phyloP scores from a whole-genome alignment of 2,329 filamentous ascomycete genomes.

The Exophiala phaeomuriformis region DNA sequence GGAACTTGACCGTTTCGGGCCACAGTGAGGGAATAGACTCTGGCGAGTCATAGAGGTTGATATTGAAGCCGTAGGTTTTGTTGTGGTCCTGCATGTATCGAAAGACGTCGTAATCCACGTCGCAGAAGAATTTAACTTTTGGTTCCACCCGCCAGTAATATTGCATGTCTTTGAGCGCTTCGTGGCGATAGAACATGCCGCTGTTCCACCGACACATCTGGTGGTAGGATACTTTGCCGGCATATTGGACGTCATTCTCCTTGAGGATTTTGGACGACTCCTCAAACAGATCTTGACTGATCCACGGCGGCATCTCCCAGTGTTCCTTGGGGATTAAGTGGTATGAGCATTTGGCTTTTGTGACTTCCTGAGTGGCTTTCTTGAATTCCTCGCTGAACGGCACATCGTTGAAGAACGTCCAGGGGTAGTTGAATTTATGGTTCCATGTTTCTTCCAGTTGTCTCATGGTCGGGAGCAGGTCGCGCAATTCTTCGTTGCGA shows the following conservation, averaged over 20 bases:
- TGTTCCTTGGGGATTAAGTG: conserved; percentile 75
- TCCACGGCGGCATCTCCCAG: conserved; percentile 88
- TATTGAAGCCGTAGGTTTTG: conserved; percentile 98
- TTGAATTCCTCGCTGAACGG: conserved; percentile 94
- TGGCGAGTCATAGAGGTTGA: conserved; percentile 90
- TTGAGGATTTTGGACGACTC: conserved; percentile 78
- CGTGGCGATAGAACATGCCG: conserved; percentile 95
- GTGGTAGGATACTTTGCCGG: conserved; percentile 81
- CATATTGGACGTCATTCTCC: conserved; percentile 85
- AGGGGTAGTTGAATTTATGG: conserved; percentile 97
- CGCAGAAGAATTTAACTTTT: conserved; percentile 98
- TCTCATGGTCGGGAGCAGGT: conserved; percentile 78
- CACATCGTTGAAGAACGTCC: conserved; percentile 98
- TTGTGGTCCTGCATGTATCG: conserved; percentile 97
- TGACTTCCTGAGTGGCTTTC: conserved; percentile 66
- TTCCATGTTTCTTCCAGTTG: conserved; percentile 97
- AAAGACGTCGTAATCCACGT: conserved; percentile 97
- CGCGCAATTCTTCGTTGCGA: conserved; percentile 78
- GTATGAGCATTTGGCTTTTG: conserved; percentile 72
- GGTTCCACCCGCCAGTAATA: conserved; percentile 99
- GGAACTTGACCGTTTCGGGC: conserved; percentile 91
- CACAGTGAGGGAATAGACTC: conserved; percentile 79
- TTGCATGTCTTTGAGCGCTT: conserved; percentile 69
- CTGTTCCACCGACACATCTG: conserved; percentile 99
- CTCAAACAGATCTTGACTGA: conserved; percentile 75